Base-by-base conservation (phyloP, 768 basidiomycete genomes). In the Xerocomellus amylosporus region DNA sequence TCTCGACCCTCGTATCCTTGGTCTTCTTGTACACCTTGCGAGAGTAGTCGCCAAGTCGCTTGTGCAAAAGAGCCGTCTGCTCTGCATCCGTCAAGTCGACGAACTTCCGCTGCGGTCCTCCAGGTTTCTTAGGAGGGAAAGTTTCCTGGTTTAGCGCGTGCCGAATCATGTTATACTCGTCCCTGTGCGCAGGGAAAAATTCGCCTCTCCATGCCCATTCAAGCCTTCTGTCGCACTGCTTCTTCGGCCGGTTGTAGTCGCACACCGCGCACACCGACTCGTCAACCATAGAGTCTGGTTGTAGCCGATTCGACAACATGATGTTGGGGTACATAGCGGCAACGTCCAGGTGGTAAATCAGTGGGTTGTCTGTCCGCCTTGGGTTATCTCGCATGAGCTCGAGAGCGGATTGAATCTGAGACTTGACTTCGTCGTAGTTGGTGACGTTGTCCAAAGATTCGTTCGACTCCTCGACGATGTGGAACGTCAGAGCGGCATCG, bases 301-400 rank as follows among this genome's bases (percentile, higher is more conserved):
- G 97, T 2, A 99, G 80, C 33, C 97, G 91, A 68, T 99, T 99
- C 17, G 95, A 98, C 77, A 99, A 87, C 97, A 99, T 99, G 83
- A 99, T 98, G 72, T 98, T 99, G 53, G 97, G 97, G 70, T 99
- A 98, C 97, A 99, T 99, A 58, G 97, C 97, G 3, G 97, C 97
- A 58, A 99, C 97, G 65, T 99, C 97, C 64, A 98, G 74, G 71
- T 99, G 97, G 73, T 99, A 99, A 66, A 99, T 98, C 58, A 98
- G 84, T 0, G 97, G 97, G 13, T 86, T 90, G 75, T 98, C 95
- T 40, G 78, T 77, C 14, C 96, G 90, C 50, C 85, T 81, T 0
- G 97, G 96, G 55, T 88, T 85, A 73, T 98, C 94, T 26, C 93
- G 92, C 79, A 98, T 88, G 59, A 85, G 68, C 67, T 96, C 93